Evolutionary conservation across 2,329 filamentous ascomycete genomes (phyloP).

Genomic region (Dryadomyces sulphureus): DNA sequence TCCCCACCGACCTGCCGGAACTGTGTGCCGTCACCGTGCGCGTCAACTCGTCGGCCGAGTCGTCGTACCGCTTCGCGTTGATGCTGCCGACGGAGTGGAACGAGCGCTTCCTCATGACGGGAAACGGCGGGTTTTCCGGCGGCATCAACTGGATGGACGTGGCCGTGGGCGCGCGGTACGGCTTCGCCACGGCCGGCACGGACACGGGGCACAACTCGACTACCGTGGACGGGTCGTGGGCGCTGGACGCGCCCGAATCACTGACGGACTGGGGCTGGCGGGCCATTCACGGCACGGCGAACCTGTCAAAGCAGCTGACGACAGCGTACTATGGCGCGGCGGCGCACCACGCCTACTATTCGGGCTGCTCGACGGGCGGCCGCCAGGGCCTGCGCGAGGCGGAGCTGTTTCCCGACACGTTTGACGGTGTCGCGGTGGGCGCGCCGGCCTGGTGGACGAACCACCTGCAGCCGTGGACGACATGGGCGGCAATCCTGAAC

Average conservation of each 20-base stretch:
- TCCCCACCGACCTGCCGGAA: constrained; percentile 22
- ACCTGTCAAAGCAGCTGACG: constrained; percentile 31
- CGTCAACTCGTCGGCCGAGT: constrained; percentile 17
- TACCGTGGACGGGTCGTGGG: constrained; percentile 21
- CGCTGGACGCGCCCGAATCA: constrained; percentile 19
- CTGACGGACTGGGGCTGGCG: constrained; percentile 25
- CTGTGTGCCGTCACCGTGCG: constrained; percentile 23
- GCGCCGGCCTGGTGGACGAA: constrained; percentile 26
- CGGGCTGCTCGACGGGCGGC: constrained; percentile 45
- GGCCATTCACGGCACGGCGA: constrained; percentile 33
- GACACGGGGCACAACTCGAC: constrained; percentile 27
- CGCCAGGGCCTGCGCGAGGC: constrained; percentile 41
- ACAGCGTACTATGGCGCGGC: constrained; percentile 29
- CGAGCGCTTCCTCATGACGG: constrained; percentile 20
- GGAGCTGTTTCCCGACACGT: constrained; percentile 37
- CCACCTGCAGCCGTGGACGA: constrained; percentile 23
- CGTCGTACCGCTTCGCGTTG: constrained; percentile 21
- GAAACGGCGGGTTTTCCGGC: constrained; percentile 24
- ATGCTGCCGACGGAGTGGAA: constrained; percentile 25
- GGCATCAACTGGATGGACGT: constrained; percentile 19
- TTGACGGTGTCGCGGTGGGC: constrained; percentile 41
- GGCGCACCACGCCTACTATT: constrained; percentile 36
- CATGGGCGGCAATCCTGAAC: constrained; percentile 28
- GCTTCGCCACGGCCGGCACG: constrained; percentile 27
- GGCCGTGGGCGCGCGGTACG: constrained; percentile 17